Evolutionary conservation across 495 filamentous ascomycete genomes (phyloP), one percentile per base, ranked within the genome.

Genomic region (Penicillium cinerascens): DNA sequence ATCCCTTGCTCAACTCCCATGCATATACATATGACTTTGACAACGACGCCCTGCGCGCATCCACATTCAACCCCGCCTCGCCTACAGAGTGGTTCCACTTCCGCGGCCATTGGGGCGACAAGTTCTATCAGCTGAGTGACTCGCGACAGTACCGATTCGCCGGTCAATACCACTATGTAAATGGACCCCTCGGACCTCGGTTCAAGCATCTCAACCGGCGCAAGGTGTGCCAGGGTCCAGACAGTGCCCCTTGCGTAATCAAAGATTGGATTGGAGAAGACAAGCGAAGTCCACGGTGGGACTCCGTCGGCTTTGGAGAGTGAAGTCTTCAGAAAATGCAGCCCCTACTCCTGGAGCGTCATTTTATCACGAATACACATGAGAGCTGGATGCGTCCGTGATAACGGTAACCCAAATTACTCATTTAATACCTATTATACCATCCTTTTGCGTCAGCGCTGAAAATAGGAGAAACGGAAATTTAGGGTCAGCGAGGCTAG

Each of bases 121-220:
- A 91, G 60, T 81, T 87, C 63, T 96, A 95, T 55, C 84, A 86
- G 0, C 68, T 96, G 1, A 78, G 79, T 27, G 93, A 98, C 57
- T 50, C 61, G 9, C 80, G 93, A 13, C 93, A 98, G 64, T 98
- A 95, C 76, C 78, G 80, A 56, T 78, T 87, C 77, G 86, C 87
- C 42, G 91, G 91, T 0, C 87, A 95, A 64, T 95, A 95, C 59
- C 89, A 97, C 68, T 97, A 93, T 59, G 87, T 95, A 10, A 89
- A 85, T 47, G 93, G 93, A 0, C 93, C 93, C 1, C 72, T 87
- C n/a, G 95, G 95, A 0, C 95, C 95, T 1, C 82, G 86, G 47
- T 91, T 84, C 70, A 97, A 98, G 74, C 83, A 87, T 61, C 74
- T 98, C 39, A 84, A 82, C 8, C 75, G 93, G 44, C 74, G 70